phyloP scores from a whole-genome alignment of 768 basidiomycete genomes.

The Leccinum variicolor region DNA sequence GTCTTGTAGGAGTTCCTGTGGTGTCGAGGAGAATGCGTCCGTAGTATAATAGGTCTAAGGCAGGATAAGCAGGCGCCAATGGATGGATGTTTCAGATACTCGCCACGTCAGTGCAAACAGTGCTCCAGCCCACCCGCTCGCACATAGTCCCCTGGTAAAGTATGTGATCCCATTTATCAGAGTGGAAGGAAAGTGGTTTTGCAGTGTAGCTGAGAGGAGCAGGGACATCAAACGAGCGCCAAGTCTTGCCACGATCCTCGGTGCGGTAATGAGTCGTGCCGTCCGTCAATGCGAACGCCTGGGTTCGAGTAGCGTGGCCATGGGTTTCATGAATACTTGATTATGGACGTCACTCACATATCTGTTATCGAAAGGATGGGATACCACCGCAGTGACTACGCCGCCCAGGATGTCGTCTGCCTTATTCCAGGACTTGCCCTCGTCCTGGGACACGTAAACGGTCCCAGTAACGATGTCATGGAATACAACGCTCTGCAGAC shows the following conservation, averaged over 20 bases:
- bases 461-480: conserved; percentile 70
- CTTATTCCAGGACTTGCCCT: conserved; percentile 70
- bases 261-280: conserved; percentile 83
- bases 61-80: conserved; percentile 4
- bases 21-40: conserved; percentile 67
- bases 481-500: conserved; percentile 62
- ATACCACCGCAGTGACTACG: conserved; percentile 66
- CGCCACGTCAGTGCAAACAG: conserved; percentile 72
- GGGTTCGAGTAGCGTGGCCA: not conserved
- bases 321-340: conserved; percentile 1
- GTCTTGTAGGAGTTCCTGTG: conserved; percentile 61
- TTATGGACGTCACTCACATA: conserved; percentile 45
- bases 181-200: conserved; percentile 83
- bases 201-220: conserved; percentile 42
- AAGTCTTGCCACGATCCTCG: conserved; percentile 81
- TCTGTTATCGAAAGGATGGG: conserved; percentile 82
- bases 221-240: conserved; percentile 78
- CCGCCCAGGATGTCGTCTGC: conserved; percentile 53
- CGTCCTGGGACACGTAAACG: conserved; percentile 78
- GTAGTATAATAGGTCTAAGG: conserved; percentile 86
- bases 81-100: not conserved
- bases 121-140: conserved; percentile 48
- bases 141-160: conserved; percentile 78
- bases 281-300: conserved; percentile 87
- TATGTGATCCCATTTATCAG: conserved; percentile 73